A percentile compares a stretch with the other conserved stretches of the same genome.
phyloP scores from a whole-genome alignment of 371 early-diverging fungal species.

The Entomophthora muscae region DNA sequence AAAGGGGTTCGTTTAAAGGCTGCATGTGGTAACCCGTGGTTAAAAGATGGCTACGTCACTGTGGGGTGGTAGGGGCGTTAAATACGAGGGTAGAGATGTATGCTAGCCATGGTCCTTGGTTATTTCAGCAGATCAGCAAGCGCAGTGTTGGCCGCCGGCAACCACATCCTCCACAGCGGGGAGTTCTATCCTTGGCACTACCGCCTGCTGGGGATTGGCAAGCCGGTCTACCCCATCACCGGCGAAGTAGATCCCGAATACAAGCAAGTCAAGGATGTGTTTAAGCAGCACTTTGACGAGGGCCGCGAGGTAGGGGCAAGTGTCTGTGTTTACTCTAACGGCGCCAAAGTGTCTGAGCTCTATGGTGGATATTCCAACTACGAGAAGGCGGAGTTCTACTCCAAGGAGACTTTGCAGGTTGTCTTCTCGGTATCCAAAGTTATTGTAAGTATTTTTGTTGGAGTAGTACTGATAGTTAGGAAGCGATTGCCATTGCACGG shows the following conservation, averaged over 20 bases:
- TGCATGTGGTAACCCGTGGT: no score
- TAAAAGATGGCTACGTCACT: no score
- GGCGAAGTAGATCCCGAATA: neutral
- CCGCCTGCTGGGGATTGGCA: neutral
- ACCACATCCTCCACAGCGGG: neutral
- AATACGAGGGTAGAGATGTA: no score
- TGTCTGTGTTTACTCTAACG: neutral
- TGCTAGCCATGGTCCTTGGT: no score
- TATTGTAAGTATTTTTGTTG: conserved; percentile 12
- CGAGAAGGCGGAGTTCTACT: conserved; percentile 19
- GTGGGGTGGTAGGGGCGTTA: no score
- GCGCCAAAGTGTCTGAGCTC: conserved; percentile 30
- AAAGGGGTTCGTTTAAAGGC: no score
- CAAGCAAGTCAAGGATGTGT: neutral
- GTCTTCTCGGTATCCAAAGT: conserved; percentile 46
- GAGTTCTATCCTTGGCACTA: conserved; percentile 3
- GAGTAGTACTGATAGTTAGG: neutral
- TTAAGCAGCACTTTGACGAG: neutral
- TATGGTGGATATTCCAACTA: conserved; percentile 41
- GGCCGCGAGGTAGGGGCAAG: neutral
- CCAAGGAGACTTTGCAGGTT: conserved; percentile 32
- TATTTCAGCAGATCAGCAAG: neutral
- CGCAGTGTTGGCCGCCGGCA: neutral
- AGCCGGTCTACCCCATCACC: neutral
- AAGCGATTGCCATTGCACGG: conserved; percentile 26